These are phyloP conservation scores for Diaporthe australafricana DNA, from an alignment of 2,329 filamentous ascomycete species.

Conservation along the genomic window DNA sequence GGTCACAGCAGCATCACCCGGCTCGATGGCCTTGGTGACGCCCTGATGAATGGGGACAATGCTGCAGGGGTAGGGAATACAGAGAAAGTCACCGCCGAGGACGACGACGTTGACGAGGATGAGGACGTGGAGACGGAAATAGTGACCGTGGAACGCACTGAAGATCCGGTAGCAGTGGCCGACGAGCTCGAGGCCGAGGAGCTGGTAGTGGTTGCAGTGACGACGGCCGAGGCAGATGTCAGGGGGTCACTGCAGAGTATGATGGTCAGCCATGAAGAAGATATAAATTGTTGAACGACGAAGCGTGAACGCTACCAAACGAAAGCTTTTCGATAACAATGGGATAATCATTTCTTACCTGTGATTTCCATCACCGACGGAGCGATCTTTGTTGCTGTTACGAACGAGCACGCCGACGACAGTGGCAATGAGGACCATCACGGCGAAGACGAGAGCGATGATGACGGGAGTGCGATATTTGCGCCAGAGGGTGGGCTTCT, in stretches of 20 bases:
- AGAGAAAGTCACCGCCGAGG: background rate
- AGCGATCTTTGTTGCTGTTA: background rate
- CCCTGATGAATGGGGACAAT: background rate
- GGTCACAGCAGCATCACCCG: conserved; percentile 10
- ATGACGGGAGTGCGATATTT: conserved; percentile 26
- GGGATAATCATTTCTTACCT: too few species aligned
- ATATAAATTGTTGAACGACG: background rate
- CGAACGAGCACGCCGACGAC: conserved; percentile 27
- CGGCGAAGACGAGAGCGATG: background rate
- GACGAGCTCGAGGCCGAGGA: background rate
- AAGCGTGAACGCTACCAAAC: background rate
- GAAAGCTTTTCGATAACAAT: background rate
- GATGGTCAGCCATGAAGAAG: background rate
- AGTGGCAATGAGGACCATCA: conserved; percentile 15
- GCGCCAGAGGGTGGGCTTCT: conserved; percentile 19
- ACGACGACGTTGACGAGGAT: background rate
- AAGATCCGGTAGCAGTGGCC: background rate
- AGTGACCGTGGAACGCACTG: conserved; percentile 20
- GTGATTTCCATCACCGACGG: background rate
- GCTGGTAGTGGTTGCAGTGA: background rate
- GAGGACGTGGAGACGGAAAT: background rate
- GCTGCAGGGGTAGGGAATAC: background rate
- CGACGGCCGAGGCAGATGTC: background rate
- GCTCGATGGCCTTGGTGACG: background rate
- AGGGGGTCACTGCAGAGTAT: background rate